Evolutionary conservation across 2,329 filamentous ascomycete genomes (phyloP), one percentile per base, ranked within the genome.

Genomic region (Geosmithia putterillii): DNA sequence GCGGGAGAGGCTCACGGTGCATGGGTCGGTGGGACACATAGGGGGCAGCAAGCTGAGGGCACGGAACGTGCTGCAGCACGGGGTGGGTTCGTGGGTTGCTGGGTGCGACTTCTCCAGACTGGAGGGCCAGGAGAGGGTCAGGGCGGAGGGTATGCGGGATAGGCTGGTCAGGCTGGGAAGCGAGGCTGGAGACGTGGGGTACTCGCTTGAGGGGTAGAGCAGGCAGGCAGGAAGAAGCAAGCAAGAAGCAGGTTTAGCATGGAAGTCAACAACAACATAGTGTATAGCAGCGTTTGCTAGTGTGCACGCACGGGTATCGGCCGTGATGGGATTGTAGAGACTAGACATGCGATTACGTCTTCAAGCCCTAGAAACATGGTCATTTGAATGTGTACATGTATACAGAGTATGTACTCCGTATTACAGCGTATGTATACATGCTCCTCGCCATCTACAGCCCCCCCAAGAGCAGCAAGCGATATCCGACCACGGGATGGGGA

Each of bases 11-110:
- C 73, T 82, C 69, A 86, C 82, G 47, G 61, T 87, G 53, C 83
- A 87, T 59, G 83, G 83, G 7, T 82, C 76, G 44, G 81, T 85
- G 40, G 83, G 83, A 2, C 73, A 80, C 51, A 65, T 66, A 1
- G 61, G 58, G 2, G 79, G 74, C 2, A 73, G 74, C 45, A 57
- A 52, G 37, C 62, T 73, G 46, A 61, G 83, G 45, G 81, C 82
- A 42, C 70, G 81, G 49, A 86, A 86, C 59, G 82, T 87, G 49
- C 58, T 87, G 54, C 83, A 87, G 69, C 83, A 87, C 61, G 83
- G 80, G 4, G 69, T 86, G 19, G 80, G 80, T 4, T 66, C 63
- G 38, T 87, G 80, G 79, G 78, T 83, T 7, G 69, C 67, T 25
- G 52, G 64, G 20, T 74, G 75, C 47, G 70, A 80, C 53, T 76